Conservation (phyloP, 2,329 filamentous ascomycete species). For the Calonectria crousiana region DNA sequence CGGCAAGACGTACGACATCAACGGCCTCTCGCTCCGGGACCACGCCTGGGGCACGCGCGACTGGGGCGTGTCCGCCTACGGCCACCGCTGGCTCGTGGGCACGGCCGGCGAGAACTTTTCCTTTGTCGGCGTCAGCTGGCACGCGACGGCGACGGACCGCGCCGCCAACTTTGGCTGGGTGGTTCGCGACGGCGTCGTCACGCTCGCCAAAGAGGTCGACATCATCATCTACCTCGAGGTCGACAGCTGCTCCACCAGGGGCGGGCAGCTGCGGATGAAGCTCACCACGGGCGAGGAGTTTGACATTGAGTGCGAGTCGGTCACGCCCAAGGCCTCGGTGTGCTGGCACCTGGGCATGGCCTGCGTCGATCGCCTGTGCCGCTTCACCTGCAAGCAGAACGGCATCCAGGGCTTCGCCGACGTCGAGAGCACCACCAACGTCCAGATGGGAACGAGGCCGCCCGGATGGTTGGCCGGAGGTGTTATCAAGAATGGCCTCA, state of each 20-base stretch:
- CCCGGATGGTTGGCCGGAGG: neutral
- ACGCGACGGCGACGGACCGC: neutral
- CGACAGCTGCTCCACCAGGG: neutral
- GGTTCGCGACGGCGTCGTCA: neutral
- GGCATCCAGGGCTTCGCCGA: slow-evolving; percentile 3
- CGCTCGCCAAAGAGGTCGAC: neutral
- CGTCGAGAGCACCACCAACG: slow-evolving; percentile 2
- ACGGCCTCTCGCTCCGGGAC: neutral
- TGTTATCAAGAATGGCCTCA: slow-evolving; percentile 6
- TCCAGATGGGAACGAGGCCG: neutral
- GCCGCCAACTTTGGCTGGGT: slow-evolving; percentile 12
- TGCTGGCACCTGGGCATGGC: slow-evolving; percentile 14
- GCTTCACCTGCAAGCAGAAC: slow-evolving; percentile 3
- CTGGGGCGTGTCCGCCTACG: slow-evolving; percentile 5
- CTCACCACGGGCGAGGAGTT: neutral
- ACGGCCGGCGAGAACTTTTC: neutral
- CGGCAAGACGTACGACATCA: slow-evolving; percentile 5
- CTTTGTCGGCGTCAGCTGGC: slow-evolving; percentile 6
- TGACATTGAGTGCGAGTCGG: neutral
- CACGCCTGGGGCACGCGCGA: slow-evolving; percentile 9
- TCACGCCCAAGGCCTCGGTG: neutral
- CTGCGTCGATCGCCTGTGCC: slow-evolving; percentile 2
- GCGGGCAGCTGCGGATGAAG: neutral
- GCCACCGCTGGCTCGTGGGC: slow-evolving; percentile 6
- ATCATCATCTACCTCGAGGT: neutral